Evolutionary conservation across 495 filamentous ascomycete species (phyloP).

Genomic region (Darksidea phi): DNA sequence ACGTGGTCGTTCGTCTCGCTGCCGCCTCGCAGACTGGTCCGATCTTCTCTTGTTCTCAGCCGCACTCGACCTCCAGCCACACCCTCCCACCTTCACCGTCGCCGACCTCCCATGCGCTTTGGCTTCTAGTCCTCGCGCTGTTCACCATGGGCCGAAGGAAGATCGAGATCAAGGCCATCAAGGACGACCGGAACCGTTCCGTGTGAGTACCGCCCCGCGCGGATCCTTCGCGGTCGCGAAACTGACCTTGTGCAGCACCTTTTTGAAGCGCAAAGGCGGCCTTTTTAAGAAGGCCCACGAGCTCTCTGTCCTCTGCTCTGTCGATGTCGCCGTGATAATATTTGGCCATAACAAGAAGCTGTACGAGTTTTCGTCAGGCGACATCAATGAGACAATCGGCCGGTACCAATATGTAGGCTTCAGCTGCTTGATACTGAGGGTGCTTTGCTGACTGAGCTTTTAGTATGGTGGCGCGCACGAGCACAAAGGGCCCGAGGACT

Average conservation of each 20-base stretch:
- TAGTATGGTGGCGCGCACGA: constrained; percentile 92
- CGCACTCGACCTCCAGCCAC: constrained; percentile 15
- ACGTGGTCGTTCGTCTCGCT: constrained; percentile 27
- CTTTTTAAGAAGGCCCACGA: constrained; percentile 99
- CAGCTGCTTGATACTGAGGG: constrained; percentile 9
- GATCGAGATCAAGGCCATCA: constrained; percentile 99
- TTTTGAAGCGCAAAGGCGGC: constrained; percentile 96
- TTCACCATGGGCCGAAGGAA: constrained; percentile 64
- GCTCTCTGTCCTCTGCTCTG: constrained; percentile 93
- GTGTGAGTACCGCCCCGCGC: constrained; percentile 68
- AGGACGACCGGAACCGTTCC: constrained; percentile 97
- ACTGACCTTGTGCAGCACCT: constrained; percentile 62
- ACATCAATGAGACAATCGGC: constrained; percentile 84
- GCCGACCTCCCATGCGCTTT: constrained; percentile 17
- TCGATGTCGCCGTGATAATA: constrained; percentile 97
- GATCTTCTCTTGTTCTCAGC: neutral
- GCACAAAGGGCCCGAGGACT: constrained; percentile 93
- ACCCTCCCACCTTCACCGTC: neutral
- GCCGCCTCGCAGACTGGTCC: constrained; percentile 9
- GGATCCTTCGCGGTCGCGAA: constrained; percentile 3
- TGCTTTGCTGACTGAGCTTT: constrained; percentile 18
- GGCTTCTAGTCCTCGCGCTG: neutral
- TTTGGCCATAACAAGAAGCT: constrained; percentile 98
- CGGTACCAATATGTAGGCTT: constrained; percentile 81
- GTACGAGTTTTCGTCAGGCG: constrained; percentile 91